phyloP scores from a whole-genome alignment of 352 stramenopile species.

The Globisporangium iwayamae region DNA sequence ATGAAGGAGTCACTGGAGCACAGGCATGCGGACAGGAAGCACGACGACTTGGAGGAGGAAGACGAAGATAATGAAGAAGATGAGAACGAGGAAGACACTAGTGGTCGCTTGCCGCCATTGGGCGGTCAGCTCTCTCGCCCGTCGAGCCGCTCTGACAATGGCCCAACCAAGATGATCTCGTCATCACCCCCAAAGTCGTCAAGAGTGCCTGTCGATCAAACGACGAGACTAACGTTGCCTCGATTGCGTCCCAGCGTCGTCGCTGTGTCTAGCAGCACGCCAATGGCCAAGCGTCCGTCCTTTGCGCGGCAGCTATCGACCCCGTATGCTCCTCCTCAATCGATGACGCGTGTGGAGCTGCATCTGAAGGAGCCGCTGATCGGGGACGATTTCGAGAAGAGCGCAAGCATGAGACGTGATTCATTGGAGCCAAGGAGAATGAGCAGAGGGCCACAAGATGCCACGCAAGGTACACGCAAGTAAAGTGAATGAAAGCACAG shows the following conservation, averaged over 20 bases:
- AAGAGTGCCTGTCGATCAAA: constrained; percentile 1
- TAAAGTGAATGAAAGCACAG: background rate
- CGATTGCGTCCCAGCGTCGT: constrained; percentile 13
- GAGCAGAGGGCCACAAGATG: background rate
- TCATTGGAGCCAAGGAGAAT: constrained; percentile 13
- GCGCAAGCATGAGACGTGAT: constrained; percentile 17
- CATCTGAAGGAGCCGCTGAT: constrained; percentile 58
- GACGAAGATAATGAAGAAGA: constrained; percentile 15
- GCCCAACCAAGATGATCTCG: constrained; percentile 10
- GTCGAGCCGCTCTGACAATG: constrained; percentile 18
- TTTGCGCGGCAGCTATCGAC: constrained; percentile 23
- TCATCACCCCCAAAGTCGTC: background rate
- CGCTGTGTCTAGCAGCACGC: background rate
- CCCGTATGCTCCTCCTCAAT: constrained; percentile 8
- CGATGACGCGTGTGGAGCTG: constrained; percentile 46
- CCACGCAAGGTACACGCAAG: background rate
- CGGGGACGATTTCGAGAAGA: constrained; percentile 36
- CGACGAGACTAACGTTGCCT: constrained; percentile 15
- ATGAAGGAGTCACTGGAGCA: constrained; percentile 12
- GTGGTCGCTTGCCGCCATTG: constrained; percentile 23
- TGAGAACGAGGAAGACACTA: constrained; percentile 19
- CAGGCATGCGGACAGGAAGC: background rate
- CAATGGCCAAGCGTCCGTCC: constrained; percentile 16
- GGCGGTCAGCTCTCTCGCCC: constrained; percentile 4
- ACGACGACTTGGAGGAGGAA: constrained; percentile 7